phyloP scores from a whole-genome alignment of 805 yeast genomes.

The Candida hungchunana region DNA sequence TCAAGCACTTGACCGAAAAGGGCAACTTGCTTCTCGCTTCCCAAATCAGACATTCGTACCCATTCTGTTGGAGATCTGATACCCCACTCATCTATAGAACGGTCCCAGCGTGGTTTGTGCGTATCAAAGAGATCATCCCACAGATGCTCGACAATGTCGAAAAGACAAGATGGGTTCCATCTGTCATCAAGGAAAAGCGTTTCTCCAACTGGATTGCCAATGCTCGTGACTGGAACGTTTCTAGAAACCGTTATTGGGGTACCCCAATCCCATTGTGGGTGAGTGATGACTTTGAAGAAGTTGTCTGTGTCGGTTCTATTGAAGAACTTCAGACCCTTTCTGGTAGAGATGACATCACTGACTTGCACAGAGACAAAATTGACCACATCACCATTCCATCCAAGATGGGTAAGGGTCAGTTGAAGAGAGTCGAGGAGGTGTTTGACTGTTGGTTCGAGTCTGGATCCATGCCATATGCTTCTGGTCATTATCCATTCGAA shows the following conservation, averaged over 20 bases:
- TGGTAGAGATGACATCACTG: slow-evolving; percentile 78
- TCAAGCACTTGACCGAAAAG: slow-evolving; percentile 71
- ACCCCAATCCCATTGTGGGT: slow-evolving; percentile 99
- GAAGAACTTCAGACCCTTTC: slow-evolving; percentile 81
- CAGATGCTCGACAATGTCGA: slow-evolving; percentile 84
- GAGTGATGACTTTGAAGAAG: slow-evolving; percentile 86
- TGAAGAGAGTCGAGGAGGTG: slow-evolving; percentile 93
- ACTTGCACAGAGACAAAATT: slow-evolving; percentile 89
- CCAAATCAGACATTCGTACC: slow-evolving; percentile 93
- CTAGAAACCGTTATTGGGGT: slow-evolving; percentile 99
- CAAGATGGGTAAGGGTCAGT: slow-evolving; percentile 76
- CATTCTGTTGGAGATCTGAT: slow-evolving; percentile 99
- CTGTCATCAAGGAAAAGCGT: slow-evolving; percentile 85
- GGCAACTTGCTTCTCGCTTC: slow-evolving; percentile 73
- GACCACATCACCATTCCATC: slow-evolving; percentile 94
- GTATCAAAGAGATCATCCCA: slow-evolving; percentile 83
- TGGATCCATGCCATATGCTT: slow-evolving; percentile 98
- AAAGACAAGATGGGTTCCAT: slow-evolving; percentile 93
- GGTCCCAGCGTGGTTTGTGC: slow-evolving; percentile 98
- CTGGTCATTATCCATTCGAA: slow-evolving; percentile 96
- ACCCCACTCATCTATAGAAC: slow-evolving; percentile 95
- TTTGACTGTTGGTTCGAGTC: slow-evolving; percentile 99
- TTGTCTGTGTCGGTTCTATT: slow-evolving; percentile 90
- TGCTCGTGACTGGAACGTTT: slow-evolving; percentile 98
- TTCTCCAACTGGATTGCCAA: slow-evolving; percentile 97